Evolutionary conservation across 768 basidiomycete species (phyloP), one percentile per base, ranked within the genome.

Genomic region (Rhodosporidiobolus sp.): DNA sequence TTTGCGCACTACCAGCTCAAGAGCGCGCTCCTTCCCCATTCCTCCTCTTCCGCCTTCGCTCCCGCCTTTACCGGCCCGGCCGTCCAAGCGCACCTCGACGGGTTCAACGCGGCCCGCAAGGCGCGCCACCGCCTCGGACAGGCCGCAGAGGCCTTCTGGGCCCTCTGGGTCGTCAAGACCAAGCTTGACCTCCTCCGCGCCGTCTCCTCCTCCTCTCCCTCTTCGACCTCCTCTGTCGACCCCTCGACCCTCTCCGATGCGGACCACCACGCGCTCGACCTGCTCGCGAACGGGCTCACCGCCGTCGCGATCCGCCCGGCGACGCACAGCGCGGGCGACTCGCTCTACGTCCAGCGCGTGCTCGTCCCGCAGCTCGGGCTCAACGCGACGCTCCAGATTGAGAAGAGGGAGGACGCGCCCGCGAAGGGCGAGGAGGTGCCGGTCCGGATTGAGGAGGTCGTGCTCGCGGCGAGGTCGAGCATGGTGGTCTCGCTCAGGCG

Each of bases 1-100:
- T 80, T 94, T 20, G 82, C 83, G 17, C 96, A 98, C 82, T 99
- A 94, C 92, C 94, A 98, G 80, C 87, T 99, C 81, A 94, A 96
- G 78, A 83, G 88, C 61, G 86, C 86, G 10, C 81, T 98, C 35
- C 69, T 75, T 22, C 68, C 71, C 3, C 1, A 57, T 24, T 60
- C 65, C 38, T 48, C 70, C n/a, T 28, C 59, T 20, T 30, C 55
- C 4, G 11, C 46, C 6, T 46, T 63, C 50, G 73, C 67, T 0
- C 74, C 72, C 7, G 34, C 58, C 3, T 69, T 70, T 59, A 35
- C 46, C 2, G 26, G 43, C 3, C 10, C 53, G 1, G 63, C 70
- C 12, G 70, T 77, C 9, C 34, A 58, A 20, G 8, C 52, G 0
- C 58, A 66, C 49, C 72, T 78, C 30, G 45, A 57, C 43, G 62